Evolutionary conservation across 2,329 filamentous ascomycete species (phyloP).

Genomic region (Akanthomyces muscarius): DNA sequence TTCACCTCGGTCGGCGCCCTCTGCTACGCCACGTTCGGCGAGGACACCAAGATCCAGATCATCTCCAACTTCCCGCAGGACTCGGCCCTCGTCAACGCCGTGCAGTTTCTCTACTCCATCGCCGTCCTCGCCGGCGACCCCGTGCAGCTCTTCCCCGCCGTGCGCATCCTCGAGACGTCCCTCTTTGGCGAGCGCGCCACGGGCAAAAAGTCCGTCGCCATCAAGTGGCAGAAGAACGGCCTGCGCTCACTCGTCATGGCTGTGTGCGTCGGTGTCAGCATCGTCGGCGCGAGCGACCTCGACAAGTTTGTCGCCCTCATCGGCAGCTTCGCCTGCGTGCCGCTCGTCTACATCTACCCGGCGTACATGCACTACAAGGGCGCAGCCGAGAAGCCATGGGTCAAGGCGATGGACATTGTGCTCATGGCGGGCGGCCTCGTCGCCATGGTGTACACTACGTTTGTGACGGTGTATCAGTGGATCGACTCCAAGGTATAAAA

Average conservation of each 20-base stretch:
- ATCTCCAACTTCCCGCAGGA: constrained; percentile 72
- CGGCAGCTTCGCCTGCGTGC: constrained; percentile 69
- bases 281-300: constrained; percentile 62
- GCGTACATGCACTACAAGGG: constrained; percentile 66
- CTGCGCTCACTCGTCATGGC: constrained; percentile 56
- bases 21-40: constrained; percentile 71
- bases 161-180: constrained; percentile 65
- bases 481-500: constrained; percentile 22
- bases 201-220: constrained; percentile 59
- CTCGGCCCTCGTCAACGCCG: constrained; percentile 68
- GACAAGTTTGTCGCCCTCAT: constrained; percentile 74
- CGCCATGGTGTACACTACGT: constrained; percentile 69
- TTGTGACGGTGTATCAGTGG: constrained; percentile 49
- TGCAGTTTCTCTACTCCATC: constrained; percentile 70
- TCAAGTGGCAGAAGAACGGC: constrained; percentile 74
- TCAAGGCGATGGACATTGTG: constrained; percentile 55
- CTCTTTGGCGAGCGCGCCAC: constrained; percentile 62
- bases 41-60: constrained; percentile 65
- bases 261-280: constrained; percentile 57
- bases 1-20: constrained; percentile 70
- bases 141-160: constrained; percentile 70
- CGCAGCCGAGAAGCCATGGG: constrained; percentile 52
- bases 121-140: constrained; percentile 71
- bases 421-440: constrained; percentile 61
- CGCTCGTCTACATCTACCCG: constrained; percentile 74